Evolutionary conservation across 805 yeast species (phyloP), one percentile per base, ranked within the genome.

Genomic region (Candida anglica): DNA sequence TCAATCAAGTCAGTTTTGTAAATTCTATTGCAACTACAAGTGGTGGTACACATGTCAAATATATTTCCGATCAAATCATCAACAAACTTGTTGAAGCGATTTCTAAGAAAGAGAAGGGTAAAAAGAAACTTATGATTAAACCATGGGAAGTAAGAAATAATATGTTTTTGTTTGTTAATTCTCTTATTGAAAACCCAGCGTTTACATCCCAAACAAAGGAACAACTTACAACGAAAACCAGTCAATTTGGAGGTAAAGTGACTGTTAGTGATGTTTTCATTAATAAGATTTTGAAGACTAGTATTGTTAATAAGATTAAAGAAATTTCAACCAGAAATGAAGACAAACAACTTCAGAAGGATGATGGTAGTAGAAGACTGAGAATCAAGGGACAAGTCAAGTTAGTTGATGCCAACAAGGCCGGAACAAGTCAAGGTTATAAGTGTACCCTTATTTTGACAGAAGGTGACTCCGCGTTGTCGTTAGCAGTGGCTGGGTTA

Each of bases 141-240:
- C 93, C 95, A 3, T 81, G 81, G 47, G 98, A 93, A 60, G 84
- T 93, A 38, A 80, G 81, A 53, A 87, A 81, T 60, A 83, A 88
- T 58, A 85, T 93, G 81, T 93, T 93, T 49, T 51, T 93, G 22
- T 93, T 93, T 49, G 69, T 93, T 41, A 93, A 93, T 58, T 87
- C 96, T 71, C 69, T 89, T 47, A 80, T 93, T 60, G 96, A 88
- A 54, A 93, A 93, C 48, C 98, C 98, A 0, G 94, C 98, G 0
- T 93, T 93, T 56, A 88, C 97, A 0, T 89, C 98, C 0, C 98
- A 93, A 63, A 93, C 98, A 0, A 93, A 93, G 53, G 98, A 93
- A 57, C 96, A 88, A 53, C 66, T 93, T 49, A 89, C 96, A 16
- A 87, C 98, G 0, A 80, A 93, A 53, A 79, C 80, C 0, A 71